Percentiles rank a stretch among this genome's conserved stretches.
Conservation (phyloP, 1,284 basidiomycete species). For the Rhodotorula sp. region DNA sequence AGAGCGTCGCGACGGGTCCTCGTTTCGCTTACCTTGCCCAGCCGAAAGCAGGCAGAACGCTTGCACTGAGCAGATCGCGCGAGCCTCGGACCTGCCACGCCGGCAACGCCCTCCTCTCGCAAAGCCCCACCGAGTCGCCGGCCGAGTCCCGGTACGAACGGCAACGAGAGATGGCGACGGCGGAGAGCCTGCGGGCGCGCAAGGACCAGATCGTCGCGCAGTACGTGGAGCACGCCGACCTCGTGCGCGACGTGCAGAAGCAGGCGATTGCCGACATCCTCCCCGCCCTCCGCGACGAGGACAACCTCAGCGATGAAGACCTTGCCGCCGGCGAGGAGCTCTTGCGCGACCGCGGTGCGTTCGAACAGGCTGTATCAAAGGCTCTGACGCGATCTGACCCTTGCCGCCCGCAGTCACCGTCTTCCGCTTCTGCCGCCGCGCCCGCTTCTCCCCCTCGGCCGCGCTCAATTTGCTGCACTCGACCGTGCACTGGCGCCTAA, state of each 20-base stretch:
- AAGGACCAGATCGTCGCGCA: conserved; percentile 37
- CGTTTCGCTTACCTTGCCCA: too few relatives aligned
- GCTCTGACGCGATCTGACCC: background rate
- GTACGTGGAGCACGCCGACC: conserved; percentile 33
- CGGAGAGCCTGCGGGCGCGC: conserved; percentile 38
- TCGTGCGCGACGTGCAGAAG: conserved; percentile 32
- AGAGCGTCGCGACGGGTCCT: too few relatives aligned
- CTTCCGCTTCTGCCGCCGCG: conserved; percentile 41
- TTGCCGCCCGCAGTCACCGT: conserved; percentile 27
- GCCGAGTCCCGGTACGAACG: background rate
- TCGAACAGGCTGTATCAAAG: too few relatives aligned
- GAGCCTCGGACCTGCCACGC: background rate
- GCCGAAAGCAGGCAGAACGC: too few relatives aligned
- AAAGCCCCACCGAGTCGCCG: background rate
- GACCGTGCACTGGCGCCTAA: conserved; percentile 34
- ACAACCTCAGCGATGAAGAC: conserved; percentile 24
- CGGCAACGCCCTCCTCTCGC: background rate
- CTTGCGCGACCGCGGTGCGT: conserved; percentile 29
- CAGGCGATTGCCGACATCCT: conserved; percentile 30
- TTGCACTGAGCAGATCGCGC: too few relatives aligned
- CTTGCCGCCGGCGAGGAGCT: conserved; percentile 15
- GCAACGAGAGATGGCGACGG: conserved; percentile 33
- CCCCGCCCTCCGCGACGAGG: conserved; percentile 30
- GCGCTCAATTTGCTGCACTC: conserved; percentile 35
- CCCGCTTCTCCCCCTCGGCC: conserved; percentile 31